A percentile compares a stretch with the other conserved stretches of the same genome.
Conservation (phyloP, 2,329 filamentous ascomycete genomes). For the Epichloe festucae region DNA sequence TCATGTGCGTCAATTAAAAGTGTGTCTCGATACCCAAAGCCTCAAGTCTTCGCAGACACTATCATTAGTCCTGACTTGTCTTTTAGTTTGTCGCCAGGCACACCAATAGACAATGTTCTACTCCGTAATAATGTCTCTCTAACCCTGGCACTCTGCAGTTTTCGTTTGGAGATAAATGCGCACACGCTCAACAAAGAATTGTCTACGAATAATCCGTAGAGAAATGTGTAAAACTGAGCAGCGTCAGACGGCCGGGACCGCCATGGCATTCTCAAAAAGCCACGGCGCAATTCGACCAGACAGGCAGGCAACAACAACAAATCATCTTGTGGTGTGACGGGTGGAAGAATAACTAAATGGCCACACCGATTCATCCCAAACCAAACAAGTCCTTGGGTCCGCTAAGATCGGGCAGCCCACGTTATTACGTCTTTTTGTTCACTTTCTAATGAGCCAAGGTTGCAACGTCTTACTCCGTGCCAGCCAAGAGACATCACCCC, state of each 20-base stretch:
- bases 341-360: background rate
- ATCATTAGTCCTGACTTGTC: background rate
- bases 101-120: background rate
- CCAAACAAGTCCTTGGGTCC: background rate
- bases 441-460: background rate
- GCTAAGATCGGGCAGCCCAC: constrained; percentile 11
- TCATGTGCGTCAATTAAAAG: background rate
- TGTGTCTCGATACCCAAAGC: background rate
- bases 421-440: constrained; percentile 7
- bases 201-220: background rate
- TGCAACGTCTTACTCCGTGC: constrained; percentile 11
- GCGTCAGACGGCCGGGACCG: background rate
- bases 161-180: background rate
- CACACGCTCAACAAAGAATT: background rate
- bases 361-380: background rate
- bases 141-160: background rate
- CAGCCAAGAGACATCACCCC: constrained; percentile 2
- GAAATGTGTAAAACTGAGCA: background rate
- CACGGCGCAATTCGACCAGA: background rate
- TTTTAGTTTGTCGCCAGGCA: background rate
- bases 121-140: background rate
- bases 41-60: background rate
- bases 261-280: background rate
- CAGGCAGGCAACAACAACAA: background rate
- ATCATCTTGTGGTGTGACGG: background rate